phyloP scores from a whole-genome alignment of 2,329 filamentous ascomycete genomes.

The Aspergillus eucalypticola region DNA sequence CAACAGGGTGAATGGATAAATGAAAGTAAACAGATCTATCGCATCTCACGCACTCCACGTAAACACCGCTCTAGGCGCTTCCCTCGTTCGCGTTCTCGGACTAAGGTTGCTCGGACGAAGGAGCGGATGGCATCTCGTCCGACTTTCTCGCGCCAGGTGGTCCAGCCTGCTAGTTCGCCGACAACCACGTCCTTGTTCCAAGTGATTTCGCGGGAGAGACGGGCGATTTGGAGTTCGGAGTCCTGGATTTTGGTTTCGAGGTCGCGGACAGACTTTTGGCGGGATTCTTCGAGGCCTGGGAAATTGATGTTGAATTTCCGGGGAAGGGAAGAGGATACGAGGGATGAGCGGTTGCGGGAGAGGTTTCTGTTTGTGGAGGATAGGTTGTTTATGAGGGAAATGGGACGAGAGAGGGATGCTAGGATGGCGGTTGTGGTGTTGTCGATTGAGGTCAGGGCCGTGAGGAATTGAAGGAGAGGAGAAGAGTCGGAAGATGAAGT shows the following conservation, averaged over 20 bases:
- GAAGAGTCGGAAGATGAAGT: slow-evolving; percentile 66
- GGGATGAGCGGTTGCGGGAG: slow-evolving; percentile 73
- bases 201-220: slow-evolving; percentile 76
- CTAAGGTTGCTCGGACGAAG: slow-evolving; percentile 74
- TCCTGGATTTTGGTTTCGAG: slow-evolving; percentile 76
- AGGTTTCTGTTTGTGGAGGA: slow-evolving; percentile 71
- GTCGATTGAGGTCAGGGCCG: slow-evolving; percentile 75
- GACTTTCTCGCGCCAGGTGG: slow-evolving; percentile 79
- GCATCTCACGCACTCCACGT: slow-evolving; percentile 55
- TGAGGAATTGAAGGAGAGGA: slow-evolving; percentile 72
- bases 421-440: slow-evolving; percentile 81
- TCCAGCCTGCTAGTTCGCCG: slow-evolving; percentile 88
- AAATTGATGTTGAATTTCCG: slow-evolving; percentile 50
- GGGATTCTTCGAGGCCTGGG: slow-evolving; percentile 73
- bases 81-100: slow-evolving; percentile 75
- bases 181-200: slow-evolving; percentile 95
- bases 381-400: slow-evolving; percentile 75
- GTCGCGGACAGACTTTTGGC: slow-evolving; percentile 78
- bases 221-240: slow-evolving; percentile 68
- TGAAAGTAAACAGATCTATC: too few relatives aligned
- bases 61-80: slow-evolving; percentile 80
- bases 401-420: slow-evolving; percentile 73
- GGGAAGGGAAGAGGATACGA: slow-evolving; percentile 60
- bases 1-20: too few relatives aligned
- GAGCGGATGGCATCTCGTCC: slow-evolving; percentile 73